phyloP scores from a whole-genome alignment of 2,329 filamentous ascomycete genomes.

The Xylaria sp. region DNA sequence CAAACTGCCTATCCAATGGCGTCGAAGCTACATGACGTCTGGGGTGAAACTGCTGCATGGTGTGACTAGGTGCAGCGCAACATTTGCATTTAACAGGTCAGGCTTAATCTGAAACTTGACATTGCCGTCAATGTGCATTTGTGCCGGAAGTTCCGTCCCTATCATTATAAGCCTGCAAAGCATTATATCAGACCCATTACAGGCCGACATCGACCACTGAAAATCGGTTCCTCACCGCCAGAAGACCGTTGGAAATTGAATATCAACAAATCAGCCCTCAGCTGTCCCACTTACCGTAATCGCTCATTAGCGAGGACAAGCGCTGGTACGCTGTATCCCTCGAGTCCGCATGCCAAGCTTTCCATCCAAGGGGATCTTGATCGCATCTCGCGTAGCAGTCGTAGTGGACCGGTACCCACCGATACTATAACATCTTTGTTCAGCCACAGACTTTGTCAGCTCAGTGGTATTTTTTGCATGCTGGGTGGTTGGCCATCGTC shows the following conservation, averaged over 20 bases:
- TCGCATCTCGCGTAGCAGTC: constrained; percentile 26
- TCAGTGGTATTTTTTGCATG: constrained; percentile 7
- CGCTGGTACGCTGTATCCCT: constrained; percentile 13
- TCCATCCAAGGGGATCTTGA: constrained; percentile 22
- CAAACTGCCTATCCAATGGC: constrained; percentile 22
- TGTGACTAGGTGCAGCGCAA: constrained; percentile 16
- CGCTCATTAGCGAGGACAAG: constrained; percentile 16
- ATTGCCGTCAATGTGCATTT: constrained; percentile 28
- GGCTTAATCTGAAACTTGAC: constrained; percentile 36
- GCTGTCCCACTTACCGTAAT: constrained; percentile 2
- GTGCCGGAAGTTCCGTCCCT: constrained; percentile 27
- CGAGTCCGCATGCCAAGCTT: constrained; percentile 32
- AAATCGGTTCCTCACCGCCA: constrained; percentile 9
- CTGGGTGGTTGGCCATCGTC: background rate
- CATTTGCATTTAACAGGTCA: constrained; percentile 12
- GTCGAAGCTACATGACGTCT: constrained; percentile 2
- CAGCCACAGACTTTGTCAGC: constrained; percentile 25
- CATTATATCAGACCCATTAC: constrained; percentile 15
- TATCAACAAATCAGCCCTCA: constrained; percentile 4
- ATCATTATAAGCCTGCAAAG: constrained; percentile 18
- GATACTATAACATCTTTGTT: constrained; percentile 15
- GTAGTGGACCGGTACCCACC: constrained; percentile 16
- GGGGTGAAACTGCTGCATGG: constrained; percentile 27
- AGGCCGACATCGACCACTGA: constrained; percentile 6
- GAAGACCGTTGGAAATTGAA: background rate